Base-by-base conservation (phyloP, 2,329 filamentous ascomycete species). In the Fonsecaea monophora region DNA sequence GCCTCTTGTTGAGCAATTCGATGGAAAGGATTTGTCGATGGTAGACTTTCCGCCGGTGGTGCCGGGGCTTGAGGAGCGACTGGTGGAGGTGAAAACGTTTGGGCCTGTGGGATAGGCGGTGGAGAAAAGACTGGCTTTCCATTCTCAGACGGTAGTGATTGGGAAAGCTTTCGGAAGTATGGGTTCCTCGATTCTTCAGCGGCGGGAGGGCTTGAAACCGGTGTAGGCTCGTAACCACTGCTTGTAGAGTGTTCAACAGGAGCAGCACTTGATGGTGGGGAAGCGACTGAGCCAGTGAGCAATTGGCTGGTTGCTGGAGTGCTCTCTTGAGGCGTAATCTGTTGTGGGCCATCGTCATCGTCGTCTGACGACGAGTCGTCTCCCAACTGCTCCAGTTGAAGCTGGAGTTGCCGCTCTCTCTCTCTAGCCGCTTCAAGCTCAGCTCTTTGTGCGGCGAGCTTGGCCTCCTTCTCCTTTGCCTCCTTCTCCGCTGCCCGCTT, bases 21-120 rank as follows among this genome's bases (percentile, higher is more conserved):
- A 78, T 96, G 92, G 88, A 98, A 99, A 4, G 95, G 95, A 76
- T 99, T 99, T 9, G 92, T 98, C n/a, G 92, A 94, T 30, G 86
- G 84, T 55, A 89, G 85, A 38, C 45, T 53, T 9, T 86, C 79
- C 35, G 77, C 72, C 74, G 82, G 73, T 77, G 77, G 25, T 78
- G 78, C 30, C 78, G 76, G 12, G 73, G 75, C 55, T 4, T 40
- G 35, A n/a, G 59, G 42, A 77, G 76, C 34, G 77, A 77, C 30
- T 78, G 78, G 18, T 78, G 76, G 15, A 40, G 82, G 76, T 15
- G 80, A 76, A 53, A 72, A 72, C 13, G 66, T 56, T 45, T 70
- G 70, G 56, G 82, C 75, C 25, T 83, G 75, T 30, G 81, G 75
- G 35, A 83, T 77, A 15, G 82, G 81, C 60, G 81, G 79, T 68